phyloP scores from a whole-genome alignment of 306 rosid genomes.

The Cucumis cinereus region DNA sequence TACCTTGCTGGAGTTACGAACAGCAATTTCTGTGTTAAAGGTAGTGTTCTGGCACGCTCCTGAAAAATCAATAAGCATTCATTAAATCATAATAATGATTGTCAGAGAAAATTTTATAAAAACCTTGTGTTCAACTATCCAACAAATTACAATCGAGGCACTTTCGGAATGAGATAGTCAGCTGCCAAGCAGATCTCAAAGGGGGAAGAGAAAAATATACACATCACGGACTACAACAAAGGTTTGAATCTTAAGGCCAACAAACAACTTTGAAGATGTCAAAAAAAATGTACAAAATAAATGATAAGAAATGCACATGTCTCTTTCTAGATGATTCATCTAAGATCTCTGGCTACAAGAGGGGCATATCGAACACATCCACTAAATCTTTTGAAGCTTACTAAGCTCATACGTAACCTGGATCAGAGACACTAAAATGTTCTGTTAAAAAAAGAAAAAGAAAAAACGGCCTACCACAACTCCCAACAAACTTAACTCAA shows the following conservation, averaged over 20 bases:
- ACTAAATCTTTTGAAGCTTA: neutral
- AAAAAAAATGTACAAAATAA: neutral
- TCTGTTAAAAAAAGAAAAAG: neutral
- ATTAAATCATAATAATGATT: neutral
- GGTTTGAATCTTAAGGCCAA: neutral
- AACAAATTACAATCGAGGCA: neutral
- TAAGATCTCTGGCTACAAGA: neutral
- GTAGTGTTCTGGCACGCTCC: conserved; percentile 54
- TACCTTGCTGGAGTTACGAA: conserved; percentile 47
- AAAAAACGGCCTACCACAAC: neutral
- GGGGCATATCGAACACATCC: neutral
- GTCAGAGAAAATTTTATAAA: too few relatives aligned
- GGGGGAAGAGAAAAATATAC: neutral
- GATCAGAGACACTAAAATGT: neutral
- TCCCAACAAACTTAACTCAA: neutral
- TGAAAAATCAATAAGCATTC: conserved; percentile 11
- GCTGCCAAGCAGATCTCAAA: neutral
- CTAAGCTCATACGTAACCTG: neutral
- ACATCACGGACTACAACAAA: neutral
- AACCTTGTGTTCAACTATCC: neutral
- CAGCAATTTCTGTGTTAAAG: conserved; percentile 32
- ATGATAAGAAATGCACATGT: neutral
- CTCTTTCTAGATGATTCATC: neutral
- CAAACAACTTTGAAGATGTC: neutral
- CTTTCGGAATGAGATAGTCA: neutral